Conservation (phyloP, 2,329 filamentous ascomycete genomes). For the Talaromyces sp. region DNA sequence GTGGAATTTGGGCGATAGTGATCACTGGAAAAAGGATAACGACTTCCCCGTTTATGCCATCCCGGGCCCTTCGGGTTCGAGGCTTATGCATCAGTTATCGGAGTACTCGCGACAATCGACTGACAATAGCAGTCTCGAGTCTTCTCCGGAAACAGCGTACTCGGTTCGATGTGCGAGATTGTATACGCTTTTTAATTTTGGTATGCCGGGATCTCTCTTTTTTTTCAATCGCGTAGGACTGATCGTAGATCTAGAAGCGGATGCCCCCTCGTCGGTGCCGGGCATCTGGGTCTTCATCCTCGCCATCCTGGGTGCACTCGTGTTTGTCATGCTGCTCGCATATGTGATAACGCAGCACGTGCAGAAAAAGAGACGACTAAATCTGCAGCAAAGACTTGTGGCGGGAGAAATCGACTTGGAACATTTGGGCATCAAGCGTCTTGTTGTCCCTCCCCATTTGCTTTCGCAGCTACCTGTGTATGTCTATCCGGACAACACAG, state of each 20-base stretch:
- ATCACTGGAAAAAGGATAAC: slow-evolving; percentile 66
- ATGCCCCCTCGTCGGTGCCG: slow-evolving; percentile 48
- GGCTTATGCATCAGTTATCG: slow-evolving; percentile 67
- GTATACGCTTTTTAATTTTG: slow-evolving; percentile 47
- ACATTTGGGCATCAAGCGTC: slow-evolving; percentile 73
- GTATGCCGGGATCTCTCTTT: slow-evolving; percentile 45
- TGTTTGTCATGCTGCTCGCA: slow-evolving; percentile 62
- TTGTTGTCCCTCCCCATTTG: slow-evolving; percentile 69
- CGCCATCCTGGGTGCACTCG: slow-evolving; percentile 74
- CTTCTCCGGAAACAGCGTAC: background rate
- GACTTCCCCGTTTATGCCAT: slow-evolving; percentile 81
- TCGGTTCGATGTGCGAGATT: slow-evolving; percentile 31
- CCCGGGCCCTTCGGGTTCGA: slow-evolving; percentile 60
- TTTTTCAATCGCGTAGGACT: slow-evolving; percentile 24
- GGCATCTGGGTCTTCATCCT: slow-evolving; percentile 78
- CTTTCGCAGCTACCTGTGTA: slow-evolving; percentile 74
- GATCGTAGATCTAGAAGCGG: slow-evolving; percentile 21
- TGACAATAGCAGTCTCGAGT: background rate
- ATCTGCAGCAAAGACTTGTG: slow-evolving; percentile 65
- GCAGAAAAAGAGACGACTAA: slow-evolving; percentile 65
- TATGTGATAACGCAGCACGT: slow-evolving; percentile 72
- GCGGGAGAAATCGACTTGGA: slow-evolving; percentile 61
- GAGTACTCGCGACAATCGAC: slow-evolving; percentile 59
- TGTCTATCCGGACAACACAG: slow-evolving; percentile 54
- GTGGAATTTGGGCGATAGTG: slow-evolving; percentile 69